Evolutionary conservation across 805 yeast genomes (phyloP), one percentile per base, ranked within the genome.

Genomic region (Wickerhamomyces kurtzmanii): DNA sequence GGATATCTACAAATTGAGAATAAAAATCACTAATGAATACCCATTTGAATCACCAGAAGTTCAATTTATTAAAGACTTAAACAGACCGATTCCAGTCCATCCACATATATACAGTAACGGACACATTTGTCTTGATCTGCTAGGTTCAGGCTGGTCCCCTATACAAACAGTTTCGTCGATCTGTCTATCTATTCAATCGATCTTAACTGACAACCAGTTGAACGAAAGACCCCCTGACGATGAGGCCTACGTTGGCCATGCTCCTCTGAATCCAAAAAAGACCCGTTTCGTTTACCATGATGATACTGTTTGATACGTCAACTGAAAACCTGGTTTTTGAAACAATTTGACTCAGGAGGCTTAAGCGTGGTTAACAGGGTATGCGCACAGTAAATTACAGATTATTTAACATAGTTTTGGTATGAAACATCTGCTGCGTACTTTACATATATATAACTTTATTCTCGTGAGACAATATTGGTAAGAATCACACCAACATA

Each of bases 61-160:
- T 3, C 57, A 64, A 33, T 76, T 76, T 42, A 43, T 69, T n/a
- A 38, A 31, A 3, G 33, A 44, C 2, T 23, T 13, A 2, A 34
- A 32, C 2, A 40, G 43, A 5, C 38, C 45, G 17, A 65, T 79
- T 4, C 89, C 89, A 1, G 40, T 76, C 3, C 86, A 79, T 43
- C 89, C 89, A 0, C 89, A 79, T 43, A 61, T 79, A 3, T 79
- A 79, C 43, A 65, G 78, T 18, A 80, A 80, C 42, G 89, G 87
- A 2, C 87, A 80, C 41, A 79, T 79, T n/a, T 79, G 89, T 44
- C 53, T 79, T 13, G 72, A 79, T 41, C 51, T 80, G 2, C 51
- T 79, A 20, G 84, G 80, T 3, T 63, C 44, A 1, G 40, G 38
- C 5, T 46, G 51, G 51, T 34, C 50, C 2, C 51, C 51, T 3